Conservation (phyloP, 2,329 filamentous ascomycete genomes). For the Anthostomella pinea region DNA sequence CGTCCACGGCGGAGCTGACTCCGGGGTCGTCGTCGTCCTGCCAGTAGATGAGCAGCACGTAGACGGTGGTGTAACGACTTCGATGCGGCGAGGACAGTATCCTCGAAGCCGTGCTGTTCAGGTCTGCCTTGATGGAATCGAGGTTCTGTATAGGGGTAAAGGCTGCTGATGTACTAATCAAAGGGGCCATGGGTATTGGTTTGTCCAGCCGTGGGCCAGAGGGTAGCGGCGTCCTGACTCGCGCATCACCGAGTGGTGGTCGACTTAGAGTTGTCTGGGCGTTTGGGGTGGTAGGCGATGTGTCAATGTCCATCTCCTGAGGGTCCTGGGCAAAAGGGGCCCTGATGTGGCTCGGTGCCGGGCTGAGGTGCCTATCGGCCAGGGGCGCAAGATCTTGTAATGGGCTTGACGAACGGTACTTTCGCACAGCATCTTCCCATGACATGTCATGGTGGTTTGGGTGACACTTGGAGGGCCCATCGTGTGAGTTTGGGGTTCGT, state of each 20-base stretch:
- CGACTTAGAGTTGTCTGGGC: conserved; percentile 31
- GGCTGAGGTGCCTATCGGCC: conserved; percentile 45
- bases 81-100: conserved; percentile 50
- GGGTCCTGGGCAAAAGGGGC: conserved; percentile 43
- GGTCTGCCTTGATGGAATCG: conserved; percentile 49
- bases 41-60: conserved; percentile 55
- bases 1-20: conserved; percentile 42
- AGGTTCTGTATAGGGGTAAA: conserved; percentile 42
- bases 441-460: conserved; percentile 60
- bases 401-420: conserved; percentile 54
- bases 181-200: conserved; percentile 37
- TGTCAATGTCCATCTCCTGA: conserved; percentile 57
- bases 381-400: conserved; percentile 48
- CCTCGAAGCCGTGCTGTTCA: conserved; percentile 49
- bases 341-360: conserved; percentile 39
- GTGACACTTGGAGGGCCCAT: conserved; percentile 45
- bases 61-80: conserved; percentile 51
- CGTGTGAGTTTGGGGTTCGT: conserved; percentile 22
- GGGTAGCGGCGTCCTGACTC: conserved; percentile 54
- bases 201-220: conserved; percentile 55
- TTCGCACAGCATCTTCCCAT: conserved; percentile 56
- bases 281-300: conserved; percentile 30
- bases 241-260: conserved; percentile 43
- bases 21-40: conserved; percentile 48
- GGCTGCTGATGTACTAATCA: conserved; percentile 23